phyloP scores from a whole-genome alignment of 140 eudicot genomes.

The Anethum foeniculum region DNA sequence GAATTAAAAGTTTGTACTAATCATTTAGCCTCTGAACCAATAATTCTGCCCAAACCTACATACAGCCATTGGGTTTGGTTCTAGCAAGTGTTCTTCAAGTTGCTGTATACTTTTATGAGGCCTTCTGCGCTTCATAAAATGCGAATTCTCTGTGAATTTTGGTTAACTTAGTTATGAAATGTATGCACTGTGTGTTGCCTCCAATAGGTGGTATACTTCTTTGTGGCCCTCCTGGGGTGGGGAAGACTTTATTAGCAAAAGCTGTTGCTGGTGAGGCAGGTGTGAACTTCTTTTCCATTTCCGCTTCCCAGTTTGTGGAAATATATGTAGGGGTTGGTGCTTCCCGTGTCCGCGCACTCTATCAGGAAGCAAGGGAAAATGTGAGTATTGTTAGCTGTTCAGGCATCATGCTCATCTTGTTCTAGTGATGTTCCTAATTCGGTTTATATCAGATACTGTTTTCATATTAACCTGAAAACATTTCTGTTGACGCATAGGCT shows the following conservation, averaged over 20 bases:
- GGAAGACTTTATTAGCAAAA: slow-evolving; percentile 85
- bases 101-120: not conserved
- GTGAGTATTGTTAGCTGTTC: slow-evolving; percentile 30
- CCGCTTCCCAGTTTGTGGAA: slow-evolving; percentile 97
- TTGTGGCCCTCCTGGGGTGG: slow-evolving; percentile 99
- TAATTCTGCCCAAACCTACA: not conserved
- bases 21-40: not conserved
- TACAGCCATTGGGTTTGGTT: not conserved
- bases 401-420: not conserved
- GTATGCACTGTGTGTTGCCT: slow-evolving; percentile 1
- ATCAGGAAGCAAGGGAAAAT: slow-evolving; percentile 84
- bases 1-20: not conserved
- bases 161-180: not conserved
- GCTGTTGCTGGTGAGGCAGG: slow-evolving; percentile 99
- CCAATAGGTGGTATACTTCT: slow-evolving; percentile 90
- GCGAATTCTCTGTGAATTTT: not conserved
- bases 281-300: slow-evolving; percentile 87
- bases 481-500: slow-evolving; percentile 41
- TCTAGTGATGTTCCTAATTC: not conserved
- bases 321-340: slow-evolving; percentile 99
- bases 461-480: not conserved
- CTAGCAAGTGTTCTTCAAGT: not conserved
- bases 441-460: not conserved
- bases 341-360: slow-evolving; percentile 96
- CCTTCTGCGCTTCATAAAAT: not conserved